phyloP scores from a whole-genome alignment of 1,284 basidiomycete genomes.

The Moesziomyces parantarcticus region DNA sequence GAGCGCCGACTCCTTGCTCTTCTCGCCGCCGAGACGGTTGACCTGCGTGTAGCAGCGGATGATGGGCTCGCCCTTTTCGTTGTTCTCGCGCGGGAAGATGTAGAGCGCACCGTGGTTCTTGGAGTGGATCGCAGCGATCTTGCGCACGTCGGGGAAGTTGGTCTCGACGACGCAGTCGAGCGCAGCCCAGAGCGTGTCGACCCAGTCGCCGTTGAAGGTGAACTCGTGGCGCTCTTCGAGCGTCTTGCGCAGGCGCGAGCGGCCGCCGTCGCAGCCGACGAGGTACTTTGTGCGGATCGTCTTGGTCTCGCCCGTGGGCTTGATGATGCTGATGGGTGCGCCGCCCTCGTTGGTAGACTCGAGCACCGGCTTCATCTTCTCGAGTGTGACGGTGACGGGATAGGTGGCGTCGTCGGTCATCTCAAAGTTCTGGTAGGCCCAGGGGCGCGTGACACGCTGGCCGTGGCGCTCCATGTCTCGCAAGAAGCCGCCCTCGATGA shows the following conservation, averaged over 20 bases:
- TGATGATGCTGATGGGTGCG: constrained; percentile 56
- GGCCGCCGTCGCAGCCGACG: constrained; percentile 68
- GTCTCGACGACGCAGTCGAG: constrained; percentile 65
- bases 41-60: constrained; percentile 67
- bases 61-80: constrained; percentile 65
- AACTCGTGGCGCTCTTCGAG: constrained; percentile 60
- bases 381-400: constrained; percentile 60
- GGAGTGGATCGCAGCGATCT: constrained; percentile 65
- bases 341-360: constrained; percentile 55
- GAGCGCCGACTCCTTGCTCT: constrained; percentile 56
- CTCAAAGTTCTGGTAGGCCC: constrained; percentile 58
- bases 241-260: constrained; percentile 64
- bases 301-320: constrained; percentile 60
- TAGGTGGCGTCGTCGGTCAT: constrained; percentile 45
- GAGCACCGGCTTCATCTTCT: constrained; percentile 60
- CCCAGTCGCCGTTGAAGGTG: constrained; percentile 61
- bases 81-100: constrained; percentile 68
- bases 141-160: constrained; percentile 63
- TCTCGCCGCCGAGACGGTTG: constrained; percentile 60
- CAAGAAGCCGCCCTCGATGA: constrained; percentile 69
- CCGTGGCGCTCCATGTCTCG: constrained; percentile 68
- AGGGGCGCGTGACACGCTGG: constrained; percentile 65
- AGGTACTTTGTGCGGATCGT: constrained; percentile 68
- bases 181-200: constrained; percentile 65
- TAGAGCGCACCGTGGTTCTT: constrained; percentile 65